Conservation (phyloP, 305 asterid species). For the Caryopteris hybrid region DNA sequence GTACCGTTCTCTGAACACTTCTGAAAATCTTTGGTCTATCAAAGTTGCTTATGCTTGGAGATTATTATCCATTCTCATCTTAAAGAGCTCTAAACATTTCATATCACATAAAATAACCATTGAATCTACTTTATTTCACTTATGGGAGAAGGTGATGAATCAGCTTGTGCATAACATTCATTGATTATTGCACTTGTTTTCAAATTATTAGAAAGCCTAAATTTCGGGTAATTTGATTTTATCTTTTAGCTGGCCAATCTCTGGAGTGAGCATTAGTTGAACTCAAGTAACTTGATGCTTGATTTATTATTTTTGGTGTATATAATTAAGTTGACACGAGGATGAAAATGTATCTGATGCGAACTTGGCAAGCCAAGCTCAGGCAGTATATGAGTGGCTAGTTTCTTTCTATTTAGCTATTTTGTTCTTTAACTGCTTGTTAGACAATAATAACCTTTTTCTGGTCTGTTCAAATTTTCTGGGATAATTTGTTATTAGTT, state of each 20-base stretch:
- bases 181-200: background rate
- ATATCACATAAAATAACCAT: background rate
- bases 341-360: background rate
- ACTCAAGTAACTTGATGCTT: background rate
- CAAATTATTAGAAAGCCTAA: background rate
- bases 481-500: background rate
- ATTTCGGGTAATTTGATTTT: background rate
- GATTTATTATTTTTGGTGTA: slow-evolving; percentile 14
- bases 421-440: background rate
- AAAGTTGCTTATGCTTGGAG: slow-evolving; percentile 3
- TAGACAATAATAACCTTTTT: background rate
- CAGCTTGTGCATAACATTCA: background rate
- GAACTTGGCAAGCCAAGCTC: background rate
- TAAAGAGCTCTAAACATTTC: background rate
- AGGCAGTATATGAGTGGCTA: background rate
- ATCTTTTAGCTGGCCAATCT: background rate
- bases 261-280: too few relatives aligned
- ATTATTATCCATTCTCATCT: slow-evolving; percentile 3
- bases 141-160: background rate
- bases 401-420: too few relatives aligned
- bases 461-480: background rate
- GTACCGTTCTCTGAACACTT: background rate
- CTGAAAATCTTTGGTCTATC: slow-evolving; percentile 6
- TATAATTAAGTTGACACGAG: background rate
- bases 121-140: background rate